Evolutionary conservation across 2,329 filamentous ascomycete genomes (phyloP).

Genomic region (Geosmithia morbida): DNA sequence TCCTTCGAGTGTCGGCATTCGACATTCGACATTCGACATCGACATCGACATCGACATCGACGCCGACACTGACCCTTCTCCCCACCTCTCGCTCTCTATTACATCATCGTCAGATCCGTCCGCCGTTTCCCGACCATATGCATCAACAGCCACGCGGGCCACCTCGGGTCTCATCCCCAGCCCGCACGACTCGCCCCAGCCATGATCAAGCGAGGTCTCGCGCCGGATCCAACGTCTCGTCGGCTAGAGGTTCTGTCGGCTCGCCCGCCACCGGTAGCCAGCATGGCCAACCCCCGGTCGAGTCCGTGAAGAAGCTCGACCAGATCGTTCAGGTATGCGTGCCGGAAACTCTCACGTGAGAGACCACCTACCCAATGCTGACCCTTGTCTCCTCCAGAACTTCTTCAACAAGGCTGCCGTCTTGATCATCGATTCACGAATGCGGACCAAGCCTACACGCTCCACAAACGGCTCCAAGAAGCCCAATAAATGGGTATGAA

Average conservation of each 20-base stretch:
- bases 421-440: slow-evolving; percentile 68
- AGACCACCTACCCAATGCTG: not conserved
- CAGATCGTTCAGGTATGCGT: slow-evolving; percentile 72
- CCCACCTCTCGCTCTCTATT: not conserved
- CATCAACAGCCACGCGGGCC: slow-evolving; percentile 77
- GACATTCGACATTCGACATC: not conserved
- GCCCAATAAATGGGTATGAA: slow-evolving; percentile 83
- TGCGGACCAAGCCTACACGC: slow-evolving; percentile 45
- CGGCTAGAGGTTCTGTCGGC: slow-evolving; percentile 21
- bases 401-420: slow-evolving; percentile 82
- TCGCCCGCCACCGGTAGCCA: slow-evolving; percentile 33
- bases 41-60: not conserved
- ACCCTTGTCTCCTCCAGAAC: slow-evolving; percentile 41
- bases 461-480: slow-evolving; percentile 32
- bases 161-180: slow-evolving; percentile 58
- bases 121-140: slow-evolving; percentile 34
- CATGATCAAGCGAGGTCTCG: slow-evolving; percentile 44
- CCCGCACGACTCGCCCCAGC: slow-evolving; percentile 57
- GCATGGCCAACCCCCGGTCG: slow-evolving; percentile 37
- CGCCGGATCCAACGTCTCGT: not conserved
- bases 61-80: not conserved
- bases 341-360: not conserved
- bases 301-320: slow-evolving; percentile 68
- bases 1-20: not conserved
- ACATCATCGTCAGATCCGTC: not conserved